Conservation (phyloP, 108 stramenopile species). For the Discostella pseudostelligera region DNA sequence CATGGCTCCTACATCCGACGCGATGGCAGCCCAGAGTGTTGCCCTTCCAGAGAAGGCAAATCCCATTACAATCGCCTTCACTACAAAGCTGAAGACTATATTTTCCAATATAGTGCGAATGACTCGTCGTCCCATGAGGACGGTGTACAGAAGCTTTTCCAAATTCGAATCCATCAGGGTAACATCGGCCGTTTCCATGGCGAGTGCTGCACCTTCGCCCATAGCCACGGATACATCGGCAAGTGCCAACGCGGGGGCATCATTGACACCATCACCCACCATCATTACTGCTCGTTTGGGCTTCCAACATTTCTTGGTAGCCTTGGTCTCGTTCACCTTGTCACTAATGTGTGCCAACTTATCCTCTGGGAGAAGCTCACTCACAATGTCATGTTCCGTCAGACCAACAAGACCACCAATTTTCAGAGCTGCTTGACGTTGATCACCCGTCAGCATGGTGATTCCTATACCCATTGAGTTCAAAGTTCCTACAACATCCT, state of each 20-base stretch:
- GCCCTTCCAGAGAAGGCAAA: slow-evolving; percentile 63
- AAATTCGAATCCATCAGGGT: slow-evolving; percentile 77
- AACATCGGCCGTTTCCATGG: slow-evolving; percentile 87
- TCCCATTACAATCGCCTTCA: slow-evolving; percentile 65
- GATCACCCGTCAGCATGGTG: slow-evolving; percentile 95
- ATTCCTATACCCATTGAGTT: slow-evolving; percentile 72
- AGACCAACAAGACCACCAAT: slow-evolving; percentile 78
- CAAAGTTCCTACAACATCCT: slow-evolving; percentile 54
- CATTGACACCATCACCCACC: slow-evolving; percentile 97
- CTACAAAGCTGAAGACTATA: slow-evolving; percentile 58
- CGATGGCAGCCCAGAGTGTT: slow-evolving; percentile 67
- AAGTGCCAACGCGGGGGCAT: slow-evolving; percentile 90
- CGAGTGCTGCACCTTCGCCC: slow-evolving; percentile 94
- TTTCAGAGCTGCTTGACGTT: slow-evolving; percentile 71
- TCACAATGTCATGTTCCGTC: slow-evolving; percentile 37
- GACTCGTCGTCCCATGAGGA: slow-evolving; percentile 63
- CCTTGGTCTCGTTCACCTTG: slow-evolving; percentile 23
- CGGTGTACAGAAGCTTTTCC: slow-evolving; percentile 56
- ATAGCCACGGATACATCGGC: slow-evolving; percentile 96
- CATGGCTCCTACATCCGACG: slow-evolving; percentile 81
- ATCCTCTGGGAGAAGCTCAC: slow-evolving; percentile 71
- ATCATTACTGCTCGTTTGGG: slow-evolving; percentile 57
- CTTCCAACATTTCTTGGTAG: slow-evolving; percentile 16
- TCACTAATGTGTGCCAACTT: slow-evolving; percentile 51
- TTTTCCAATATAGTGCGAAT: slow-evolving; percentile 72